Evolutionary conservation across 495 filamentous ascomycete species (phyloP).

Genomic region (Aspergillus heteromorphus): DNA sequence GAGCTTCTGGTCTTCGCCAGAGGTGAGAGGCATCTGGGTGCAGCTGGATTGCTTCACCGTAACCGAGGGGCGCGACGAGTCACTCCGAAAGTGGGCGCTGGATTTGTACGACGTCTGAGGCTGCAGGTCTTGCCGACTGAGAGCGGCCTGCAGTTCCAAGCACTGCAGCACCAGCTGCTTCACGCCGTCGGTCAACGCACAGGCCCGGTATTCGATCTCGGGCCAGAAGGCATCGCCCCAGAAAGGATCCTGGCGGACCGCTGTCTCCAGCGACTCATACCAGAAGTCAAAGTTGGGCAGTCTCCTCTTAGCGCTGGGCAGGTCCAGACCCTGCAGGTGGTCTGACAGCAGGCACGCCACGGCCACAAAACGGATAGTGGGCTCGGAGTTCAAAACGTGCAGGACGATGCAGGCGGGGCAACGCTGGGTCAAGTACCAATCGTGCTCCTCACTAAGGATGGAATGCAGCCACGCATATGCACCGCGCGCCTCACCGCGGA

Average conservation of each 20-base stretch:
- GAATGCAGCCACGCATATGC: constrained; percentile 59
- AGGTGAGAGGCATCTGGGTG: constrained; percentile 17
- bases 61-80: constrained; percentile 14
- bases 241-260: constrained; percentile 50
- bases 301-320: constrained; percentile 13
- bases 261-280: constrained; percentile 47
- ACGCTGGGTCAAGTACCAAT: constrained; percentile 53
- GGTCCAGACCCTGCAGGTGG: constrained; percentile 24
- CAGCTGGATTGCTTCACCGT: constrained; percentile 12
- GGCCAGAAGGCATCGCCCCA: constrained; percentile 54
- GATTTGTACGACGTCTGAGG: constrained; percentile 17
- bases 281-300: constrained; percentile 50
- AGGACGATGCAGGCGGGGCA: constrained; percentile 55
- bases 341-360: constrained; percentile 50
- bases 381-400: constrained; percentile 52
- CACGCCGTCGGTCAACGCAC: constrained; percentile 45
- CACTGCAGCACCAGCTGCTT: constrained; percentile 52
- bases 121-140: constrained; percentile 23
- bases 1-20: constrained; percentile 22
- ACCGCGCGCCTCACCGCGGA: constrained; percentile 51
- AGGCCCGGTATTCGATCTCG: constrained; percentile 48
- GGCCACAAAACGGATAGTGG: constrained; percentile 53
- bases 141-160: constrained; percentile 36
- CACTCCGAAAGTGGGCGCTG: constrained; percentile 17
- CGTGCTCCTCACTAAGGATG: constrained; percentile 51